These are phyloP conservation scores for Fusarium sp. DNA, from an alignment of 2,329 filamentous ascomycete genomes.

Conservation along the genomic window DNA sequence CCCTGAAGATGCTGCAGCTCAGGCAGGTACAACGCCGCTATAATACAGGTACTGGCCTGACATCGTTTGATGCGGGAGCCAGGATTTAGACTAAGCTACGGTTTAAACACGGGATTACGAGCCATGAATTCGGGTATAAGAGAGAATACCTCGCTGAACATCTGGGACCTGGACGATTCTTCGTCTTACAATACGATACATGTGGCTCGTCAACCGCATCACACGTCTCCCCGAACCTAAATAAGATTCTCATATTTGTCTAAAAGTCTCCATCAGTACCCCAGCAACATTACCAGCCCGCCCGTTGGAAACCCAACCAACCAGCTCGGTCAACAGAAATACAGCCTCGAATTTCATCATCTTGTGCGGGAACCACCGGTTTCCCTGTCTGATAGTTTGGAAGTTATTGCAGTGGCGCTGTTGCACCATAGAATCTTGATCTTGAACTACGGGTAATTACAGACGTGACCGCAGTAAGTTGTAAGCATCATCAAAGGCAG, in stretches of 20 bases:
- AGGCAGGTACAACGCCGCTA: constrained; percentile 19
- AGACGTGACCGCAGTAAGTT: not conserved
- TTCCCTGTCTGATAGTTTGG: not conserved
- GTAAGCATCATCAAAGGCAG: not conserved
- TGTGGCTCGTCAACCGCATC: not conserved
- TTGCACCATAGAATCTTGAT: not conserved
- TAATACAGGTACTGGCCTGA: constrained; percentile 1
- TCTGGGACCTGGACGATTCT: not conserved
- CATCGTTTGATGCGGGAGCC: not conserved
- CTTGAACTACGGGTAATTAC: not conserved
- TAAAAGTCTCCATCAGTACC: not conserved
- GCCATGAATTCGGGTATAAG: constrained; percentile 16
- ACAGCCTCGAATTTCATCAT: not conserved
- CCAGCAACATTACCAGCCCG: not conserved
- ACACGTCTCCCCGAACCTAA: not conserved
- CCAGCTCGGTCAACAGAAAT: not conserved
- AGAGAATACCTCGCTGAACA: constrained; percentile 4
- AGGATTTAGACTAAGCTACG: constrained; percentile 18
- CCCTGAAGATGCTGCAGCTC: constrained; percentile 4
- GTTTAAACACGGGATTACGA: not conserved
- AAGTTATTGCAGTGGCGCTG: not conserved
- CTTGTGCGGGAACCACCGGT: not conserved
- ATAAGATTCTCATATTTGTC: not conserved
- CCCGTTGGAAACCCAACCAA: not conserved
- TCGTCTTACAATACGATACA: not conserved